Evolutionary conservation across 2,329 filamentous ascomycete species (phyloP).

Genomic region (Purpureocillium takamizusanense): DNA sequence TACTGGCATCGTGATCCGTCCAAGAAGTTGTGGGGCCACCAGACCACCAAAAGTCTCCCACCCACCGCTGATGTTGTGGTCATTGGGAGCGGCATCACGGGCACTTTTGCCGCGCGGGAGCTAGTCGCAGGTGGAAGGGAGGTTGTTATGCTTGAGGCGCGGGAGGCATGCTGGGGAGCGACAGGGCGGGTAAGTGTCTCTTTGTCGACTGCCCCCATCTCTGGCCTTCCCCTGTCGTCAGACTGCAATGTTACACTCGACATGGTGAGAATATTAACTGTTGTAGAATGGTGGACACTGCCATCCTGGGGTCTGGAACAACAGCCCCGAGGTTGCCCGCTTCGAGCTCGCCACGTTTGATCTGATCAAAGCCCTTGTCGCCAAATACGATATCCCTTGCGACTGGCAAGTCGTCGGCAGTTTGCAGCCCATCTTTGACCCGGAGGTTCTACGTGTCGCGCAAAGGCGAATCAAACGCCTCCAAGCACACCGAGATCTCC

Average conservation of each 20-base stretch:
- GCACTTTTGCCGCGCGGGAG: conserved; percentile 60
- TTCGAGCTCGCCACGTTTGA: conserved; percentile 67
- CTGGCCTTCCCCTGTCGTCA: too few relatives aligned
- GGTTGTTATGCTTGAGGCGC: conserved; percentile 68
- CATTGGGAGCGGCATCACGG: conserved; percentile 68
- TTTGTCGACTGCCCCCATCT: too few relatives aligned
- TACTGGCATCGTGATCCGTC: conserved; percentile 71
- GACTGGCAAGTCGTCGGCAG: conserved; percentile 58
- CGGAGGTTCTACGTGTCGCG: conserved; percentile 43
- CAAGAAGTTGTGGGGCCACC: conserved; percentile 53
- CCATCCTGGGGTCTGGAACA: conserved; percentile 59
- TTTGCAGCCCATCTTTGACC: conserved; percentile 53
- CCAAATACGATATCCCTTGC: conserved; percentile 51
- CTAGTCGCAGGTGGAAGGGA: conserved; percentile 41
- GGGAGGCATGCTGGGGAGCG: conserved; percentile 73
- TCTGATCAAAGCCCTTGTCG: conserved; percentile 49
- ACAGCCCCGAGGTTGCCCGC: conserved; percentile 48
- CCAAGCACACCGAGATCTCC: conserved; percentile 46
- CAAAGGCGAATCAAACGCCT: conserved; percentile 40
- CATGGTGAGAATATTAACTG: conserved; percentile 60
- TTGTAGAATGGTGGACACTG: conserved; percentile 54
- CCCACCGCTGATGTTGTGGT: conserved; percentile 57
- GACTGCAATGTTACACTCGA: too few relatives aligned
- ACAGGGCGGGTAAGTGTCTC: conserved; percentile 63
- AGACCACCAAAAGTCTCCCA: conserved; percentile 56